Evolutionary conservation across 73 alveolate species (phyloP).

Genomic region (Paramecium pentaurelia): DNA sequence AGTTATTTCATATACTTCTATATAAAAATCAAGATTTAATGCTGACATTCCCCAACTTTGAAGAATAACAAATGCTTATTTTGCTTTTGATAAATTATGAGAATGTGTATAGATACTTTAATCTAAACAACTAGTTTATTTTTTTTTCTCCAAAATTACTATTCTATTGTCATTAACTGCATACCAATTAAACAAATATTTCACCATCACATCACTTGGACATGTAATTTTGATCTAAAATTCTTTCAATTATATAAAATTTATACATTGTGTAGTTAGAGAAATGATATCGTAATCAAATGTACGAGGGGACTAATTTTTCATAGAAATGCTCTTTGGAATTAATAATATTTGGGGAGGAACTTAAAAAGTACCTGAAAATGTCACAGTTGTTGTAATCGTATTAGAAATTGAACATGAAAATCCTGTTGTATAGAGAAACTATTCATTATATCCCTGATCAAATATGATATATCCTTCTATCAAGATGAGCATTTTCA

Average conservation of each 20-base stretch:
- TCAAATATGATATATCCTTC: neutral
- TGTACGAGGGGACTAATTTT: neutral
- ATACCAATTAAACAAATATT: neutral
- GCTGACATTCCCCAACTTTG: neutral
- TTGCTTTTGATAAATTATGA: neutral
- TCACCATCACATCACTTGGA: neutral
- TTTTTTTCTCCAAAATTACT: too few species aligned
- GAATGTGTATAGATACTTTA: neutral
- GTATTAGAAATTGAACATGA: neutral
- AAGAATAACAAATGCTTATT: neutral
- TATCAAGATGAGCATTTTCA: neutral
- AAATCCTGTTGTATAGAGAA: neutral
- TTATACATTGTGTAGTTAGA: neutral
- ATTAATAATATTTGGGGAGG: neutral
- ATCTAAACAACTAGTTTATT: neutral
- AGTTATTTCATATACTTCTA: neutral
- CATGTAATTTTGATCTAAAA: neutral
- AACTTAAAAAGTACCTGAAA: neutral
- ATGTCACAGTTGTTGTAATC: neutral
- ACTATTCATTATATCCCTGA: neutral
- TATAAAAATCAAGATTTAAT: too few species aligned
- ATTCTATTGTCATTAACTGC: neutral
- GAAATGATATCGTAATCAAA: neutral
- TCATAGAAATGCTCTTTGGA: neutral
- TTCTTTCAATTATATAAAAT: neutral